A percentile compares a stretch with the other conserved stretches of the same genome.
phyloP scores from a whole-genome alignment of 2,329 filamentous ascomycete genomes.

The Cytospora piceicola region DNA sequence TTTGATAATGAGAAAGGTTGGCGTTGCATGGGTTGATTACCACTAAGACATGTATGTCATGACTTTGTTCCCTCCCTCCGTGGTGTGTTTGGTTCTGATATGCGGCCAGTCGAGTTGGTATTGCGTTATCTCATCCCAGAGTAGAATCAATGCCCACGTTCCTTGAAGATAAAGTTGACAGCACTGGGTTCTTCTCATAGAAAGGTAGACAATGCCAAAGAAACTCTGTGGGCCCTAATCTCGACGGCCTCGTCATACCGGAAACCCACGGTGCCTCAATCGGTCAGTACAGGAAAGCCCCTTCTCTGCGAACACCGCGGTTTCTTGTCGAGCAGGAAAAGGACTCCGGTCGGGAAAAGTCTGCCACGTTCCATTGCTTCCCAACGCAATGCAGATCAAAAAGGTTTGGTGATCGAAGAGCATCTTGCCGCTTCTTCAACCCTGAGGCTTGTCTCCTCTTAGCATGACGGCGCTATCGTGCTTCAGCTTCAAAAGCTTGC shows the following conservation, averaged over 20 bases:
- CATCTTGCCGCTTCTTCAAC: conserved; percentile 2
- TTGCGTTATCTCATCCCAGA: not conserved
- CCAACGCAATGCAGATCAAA: not conserved
- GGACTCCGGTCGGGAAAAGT: not conserved
- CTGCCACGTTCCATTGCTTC: not conserved
- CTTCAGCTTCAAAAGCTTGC: conserved; percentile 59
- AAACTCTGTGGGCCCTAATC: not conserved
- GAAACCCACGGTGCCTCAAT: not conserved
- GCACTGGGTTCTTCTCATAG: not conserved
- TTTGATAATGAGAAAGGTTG: not conserved
- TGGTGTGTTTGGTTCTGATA: not conserved
- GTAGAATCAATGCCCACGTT: not conserved
- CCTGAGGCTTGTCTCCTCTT: conserved; percentile 45
- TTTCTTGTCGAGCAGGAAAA: not conserved
- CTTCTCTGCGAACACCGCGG: not conserved
- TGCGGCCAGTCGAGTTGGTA: not conserved
- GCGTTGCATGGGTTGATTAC: not conserved
- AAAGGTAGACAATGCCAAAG: not conserved
- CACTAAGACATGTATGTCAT: not conserved
- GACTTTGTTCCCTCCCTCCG: not conserved
- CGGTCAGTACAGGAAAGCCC: not conserved
- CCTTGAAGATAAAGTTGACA: not conserved
- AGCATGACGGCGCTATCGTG: conserved; percentile 62
- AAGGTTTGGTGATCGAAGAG: not conserved
- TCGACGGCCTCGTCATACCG: not conserved